A percentile compares a stretch with the other conserved stretches of the same genome.
These are phyloP conservation scores for Odontarrhena argentea DNA, from an alignment of 345 rosid species.

Conservation along the genomic window DNA sequence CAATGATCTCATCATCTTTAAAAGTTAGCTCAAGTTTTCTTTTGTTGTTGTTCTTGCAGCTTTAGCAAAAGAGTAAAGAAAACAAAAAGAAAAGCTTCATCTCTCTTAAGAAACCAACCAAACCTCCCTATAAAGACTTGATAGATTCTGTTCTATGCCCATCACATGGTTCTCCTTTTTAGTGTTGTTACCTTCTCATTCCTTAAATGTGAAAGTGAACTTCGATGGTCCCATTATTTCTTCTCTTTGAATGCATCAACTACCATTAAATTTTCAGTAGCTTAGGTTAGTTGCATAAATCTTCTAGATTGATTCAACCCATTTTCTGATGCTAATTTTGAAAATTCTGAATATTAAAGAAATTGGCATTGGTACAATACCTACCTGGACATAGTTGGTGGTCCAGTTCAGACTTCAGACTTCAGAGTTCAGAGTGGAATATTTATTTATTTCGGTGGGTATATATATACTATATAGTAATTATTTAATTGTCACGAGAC, in stretches of 20 bases:
- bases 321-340: background rate
- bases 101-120: conserved; percentile 3
- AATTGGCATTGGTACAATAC: conserved; percentile 26
- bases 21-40: background rate
- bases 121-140: conserved; percentile 20
- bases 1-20: conserved; percentile 25
- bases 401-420: conserved; percentile 30
- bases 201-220: conserved; percentile 33
- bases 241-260: conserved; percentile 29
- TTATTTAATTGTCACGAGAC: conserved; percentile 36
- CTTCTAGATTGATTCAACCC: background rate
- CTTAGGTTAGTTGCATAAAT: background rate
- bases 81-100: conserved; percentile 26
- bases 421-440: conserved; percentile 27
- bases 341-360: conserved; percentile 15
- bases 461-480: background rate
- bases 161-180: conserved; percentile 24
- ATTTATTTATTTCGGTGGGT: conserved; percentile 40
- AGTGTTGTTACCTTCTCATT: conserved; percentile 19
- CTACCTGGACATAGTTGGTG: conserved; percentile 25
- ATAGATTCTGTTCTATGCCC: conserved; percentile 33
- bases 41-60: conserved; percentile 37
- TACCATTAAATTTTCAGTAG: conserved; percentile 11
- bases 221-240: conserved; percentile 35
- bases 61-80: conserved; percentile 43